Conservation (phyloP, 441 rosid genomes). For the Syzygium malaccense region DNA sequence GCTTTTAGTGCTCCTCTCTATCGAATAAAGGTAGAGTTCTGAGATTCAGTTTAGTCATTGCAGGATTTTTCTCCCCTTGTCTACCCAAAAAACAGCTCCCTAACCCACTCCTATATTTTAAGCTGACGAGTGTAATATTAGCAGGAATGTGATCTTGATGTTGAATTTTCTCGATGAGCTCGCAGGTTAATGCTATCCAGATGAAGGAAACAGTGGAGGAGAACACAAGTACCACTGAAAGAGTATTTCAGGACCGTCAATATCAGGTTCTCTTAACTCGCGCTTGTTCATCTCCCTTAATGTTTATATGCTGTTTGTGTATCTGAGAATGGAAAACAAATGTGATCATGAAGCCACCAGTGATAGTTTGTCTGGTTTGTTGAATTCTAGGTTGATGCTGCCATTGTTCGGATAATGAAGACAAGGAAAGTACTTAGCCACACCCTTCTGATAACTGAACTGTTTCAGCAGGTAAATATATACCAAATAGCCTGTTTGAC, state of each 20-base stretch:
- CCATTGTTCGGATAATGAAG: constrained; percentile 98
- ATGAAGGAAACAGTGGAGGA: constrained; percentile 99
- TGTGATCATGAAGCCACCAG: neutral
- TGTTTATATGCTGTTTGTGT: neutral
- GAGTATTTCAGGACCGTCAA: constrained; percentile 98
- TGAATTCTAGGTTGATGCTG: constrained; percentile 80
- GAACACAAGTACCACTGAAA: constrained; percentile 94
- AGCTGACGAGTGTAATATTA: neutral
- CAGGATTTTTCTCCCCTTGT: neutral
- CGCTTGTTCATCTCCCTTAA: neutral
- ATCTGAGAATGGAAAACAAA: constrained; percentile 1
- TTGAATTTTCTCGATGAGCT: neutral
- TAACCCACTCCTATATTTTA: neutral
- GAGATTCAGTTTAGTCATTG: neutral
- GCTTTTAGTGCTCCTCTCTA: constrained; percentile 76
- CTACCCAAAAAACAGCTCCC: neutral
- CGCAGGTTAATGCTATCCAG: constrained; percentile 97
- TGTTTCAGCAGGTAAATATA: constrained; percentile 86
- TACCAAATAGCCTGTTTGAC: neutral
- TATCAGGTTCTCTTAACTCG: constrained; percentile 61
- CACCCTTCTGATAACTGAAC: constrained; percentile 96
- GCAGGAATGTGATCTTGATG: neutral
- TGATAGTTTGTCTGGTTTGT: neutral
- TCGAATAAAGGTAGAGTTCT: constrained; percentile 66
- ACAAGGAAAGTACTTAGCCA: constrained; percentile 96